phyloP scores from a whole-genome alignment of 805 yeast species.

The Clavispora phyllophila region DNA sequence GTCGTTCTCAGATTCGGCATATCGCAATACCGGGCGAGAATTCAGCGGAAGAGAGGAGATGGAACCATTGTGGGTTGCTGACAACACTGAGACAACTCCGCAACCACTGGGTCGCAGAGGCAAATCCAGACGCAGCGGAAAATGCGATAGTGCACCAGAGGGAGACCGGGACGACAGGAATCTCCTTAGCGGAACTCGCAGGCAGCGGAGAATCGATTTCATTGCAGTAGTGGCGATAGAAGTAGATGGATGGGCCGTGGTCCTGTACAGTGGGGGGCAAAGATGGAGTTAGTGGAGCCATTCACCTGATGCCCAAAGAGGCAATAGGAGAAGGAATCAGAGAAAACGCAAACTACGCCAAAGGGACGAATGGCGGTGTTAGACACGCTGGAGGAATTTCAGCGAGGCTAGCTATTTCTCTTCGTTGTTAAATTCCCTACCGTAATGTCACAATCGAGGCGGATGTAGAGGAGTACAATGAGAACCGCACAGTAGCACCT shows the following conservation, averaged over 20 bases:
- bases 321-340: too few species aligned
- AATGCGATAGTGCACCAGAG: not conserved
- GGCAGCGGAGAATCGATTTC: not conserved
- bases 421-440: too few species aligned
- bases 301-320: not conserved
- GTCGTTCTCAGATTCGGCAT: not conserved
- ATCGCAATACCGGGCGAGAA: not conserved
- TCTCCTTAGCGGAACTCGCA: not conserved
- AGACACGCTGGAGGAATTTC: too few species aligned
- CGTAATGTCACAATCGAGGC: too few species aligned
- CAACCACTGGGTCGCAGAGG: not conserved
- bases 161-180: not conserved
- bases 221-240: not conserved
- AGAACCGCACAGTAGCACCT: too few species aligned
- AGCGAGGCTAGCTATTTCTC: too few species aligned
- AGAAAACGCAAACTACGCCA: too few species aligned
- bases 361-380: too few species aligned
- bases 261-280: not conserved
- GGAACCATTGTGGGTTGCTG: not conserved
- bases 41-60: not conserved
- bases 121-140: not conserved
- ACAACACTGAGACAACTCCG: not conserved
- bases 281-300: not conserved
- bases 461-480: too few species aligned
- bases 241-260: not conserved